Evolutionary conservation across 805 yeast species (phyloP).

Genomic region (Sugiyamaella americana): DNA sequence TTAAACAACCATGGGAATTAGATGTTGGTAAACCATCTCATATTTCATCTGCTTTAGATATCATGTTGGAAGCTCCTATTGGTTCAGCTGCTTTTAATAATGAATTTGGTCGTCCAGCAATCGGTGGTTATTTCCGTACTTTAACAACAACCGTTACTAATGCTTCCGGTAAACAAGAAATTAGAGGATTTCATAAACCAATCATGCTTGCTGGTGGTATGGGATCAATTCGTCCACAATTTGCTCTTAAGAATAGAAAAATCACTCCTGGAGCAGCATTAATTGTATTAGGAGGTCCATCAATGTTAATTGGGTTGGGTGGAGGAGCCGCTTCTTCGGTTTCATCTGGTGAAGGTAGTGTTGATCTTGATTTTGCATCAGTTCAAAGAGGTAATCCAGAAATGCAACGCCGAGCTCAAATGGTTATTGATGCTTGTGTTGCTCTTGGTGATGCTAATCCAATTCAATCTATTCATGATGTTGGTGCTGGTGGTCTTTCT

Average conservation of each 20-base stretch:
- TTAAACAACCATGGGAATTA: constrained; percentile 92
- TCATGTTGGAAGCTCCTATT: constrained; percentile 94
- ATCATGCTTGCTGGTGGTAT: constrained; percentile 99
- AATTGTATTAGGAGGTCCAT: constrained; percentile 95
- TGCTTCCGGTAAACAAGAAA: constrained; percentile 56
- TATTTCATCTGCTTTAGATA: constrained; percentile 87
- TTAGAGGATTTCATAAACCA: constrained; percentile 97
- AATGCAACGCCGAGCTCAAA: constrained; percentile 98
- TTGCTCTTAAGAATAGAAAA: constrained; percentile 78
- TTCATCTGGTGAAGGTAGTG: constrained; percentile 94
- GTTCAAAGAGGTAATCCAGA: constrained; percentile 99
- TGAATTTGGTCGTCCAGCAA: constrained; percentile 98
- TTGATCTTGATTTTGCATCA: constrained; percentile 94
- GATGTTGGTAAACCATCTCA: constrained; percentile 87
- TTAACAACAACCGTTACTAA: constrained; percentile 72
- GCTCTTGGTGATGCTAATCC: constrained; percentile 72
- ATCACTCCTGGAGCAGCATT: constrained; percentile 89
- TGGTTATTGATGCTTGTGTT: constrained; percentile 91
- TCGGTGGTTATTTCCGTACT: constrained; percentile 94
- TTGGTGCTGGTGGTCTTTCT: constrained; percentile 98
- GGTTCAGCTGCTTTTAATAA: constrained; percentile 98
- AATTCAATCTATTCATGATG: constrained; percentile 94
- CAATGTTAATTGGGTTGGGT: constrained; percentile 96
- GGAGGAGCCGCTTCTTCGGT: constrained; percentile 99
- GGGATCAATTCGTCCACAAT: constrained; percentile 91